Conservation (phyloP, 2,329 filamentous ascomycete species). For the Cladobotryum protrusum region DNA sequence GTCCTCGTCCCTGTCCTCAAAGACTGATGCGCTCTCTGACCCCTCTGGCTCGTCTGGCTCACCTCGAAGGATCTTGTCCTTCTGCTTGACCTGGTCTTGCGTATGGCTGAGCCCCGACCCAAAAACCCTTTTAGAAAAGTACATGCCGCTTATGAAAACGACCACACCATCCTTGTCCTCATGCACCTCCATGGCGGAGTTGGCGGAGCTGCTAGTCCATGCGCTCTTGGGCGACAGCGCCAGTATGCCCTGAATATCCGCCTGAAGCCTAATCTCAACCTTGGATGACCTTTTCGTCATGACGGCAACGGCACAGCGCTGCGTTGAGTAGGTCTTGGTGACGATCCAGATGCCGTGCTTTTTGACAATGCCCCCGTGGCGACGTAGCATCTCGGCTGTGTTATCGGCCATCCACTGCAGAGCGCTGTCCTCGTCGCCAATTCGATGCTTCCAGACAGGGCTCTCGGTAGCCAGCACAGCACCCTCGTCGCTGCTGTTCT, state of each 20-base stretch:
- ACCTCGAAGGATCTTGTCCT: no score
- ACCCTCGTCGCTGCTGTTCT: not conserved
- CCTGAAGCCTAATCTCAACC: not conserved
- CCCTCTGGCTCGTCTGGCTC: no score
- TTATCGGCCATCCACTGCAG: no score
- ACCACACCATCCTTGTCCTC: conserved; percentile 8
- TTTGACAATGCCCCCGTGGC: not conserved
- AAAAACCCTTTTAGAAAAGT: conserved; percentile 6
- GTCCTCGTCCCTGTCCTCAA: no score
- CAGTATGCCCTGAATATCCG: not conserved
- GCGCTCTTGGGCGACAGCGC: not conserved
- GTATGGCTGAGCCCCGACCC: not conserved
- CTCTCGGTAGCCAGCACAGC: not conserved
- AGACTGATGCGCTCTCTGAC: no score
- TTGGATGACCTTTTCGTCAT: not conserved
- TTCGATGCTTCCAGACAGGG: not conserved
- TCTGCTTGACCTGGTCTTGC: no score
- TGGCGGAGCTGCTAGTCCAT: not conserved
- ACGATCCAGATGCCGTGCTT: conserved; percentile 2
- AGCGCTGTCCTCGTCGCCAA: no score
- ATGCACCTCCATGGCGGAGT: conserved; percentile 1
- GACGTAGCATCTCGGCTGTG: no score
- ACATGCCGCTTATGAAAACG: conserved; percentile 7
- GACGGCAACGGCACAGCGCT: not conserved
- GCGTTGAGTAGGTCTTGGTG: conserved; percentile 1